Evolutionary conservation across 306 rosid species (phyloP), one percentile per base, ranked within the genome.

Genomic region (Castanea mollissima): DNA sequence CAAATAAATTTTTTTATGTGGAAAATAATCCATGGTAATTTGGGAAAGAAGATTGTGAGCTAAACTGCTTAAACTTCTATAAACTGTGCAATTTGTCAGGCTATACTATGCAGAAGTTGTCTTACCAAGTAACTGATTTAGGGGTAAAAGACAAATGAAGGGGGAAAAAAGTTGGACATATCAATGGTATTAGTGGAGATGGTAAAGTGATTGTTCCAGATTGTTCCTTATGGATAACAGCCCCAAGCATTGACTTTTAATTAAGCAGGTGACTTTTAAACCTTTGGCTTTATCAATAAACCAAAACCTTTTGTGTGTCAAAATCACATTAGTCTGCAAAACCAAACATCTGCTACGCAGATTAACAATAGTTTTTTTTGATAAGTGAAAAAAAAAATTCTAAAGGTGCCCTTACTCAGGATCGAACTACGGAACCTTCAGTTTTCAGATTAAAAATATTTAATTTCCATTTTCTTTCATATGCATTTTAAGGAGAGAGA

Each of bases 181-280:
- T 29, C 41, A 64, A 64, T 16, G 21, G 70, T 25, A 32, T 3
- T 18, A 8, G 23, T 55, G 59, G 9, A 63, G 46, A 35, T 25
- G 68, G 68, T 19, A 11, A 1, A 25, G 27, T 0, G 38, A 62
- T 19, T 27, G 35, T 25, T 25, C 27, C 27, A 25, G 27, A 25
- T 25, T 27, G 68, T 32, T 9, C 62, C 62, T 18, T 56, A 14
- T 12, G 8, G 46, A 64, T 64, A 41, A 5, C 46, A 64, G 15
- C 4, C 70, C 46, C 16, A 16, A 64, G 70, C 23, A 14, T 64
- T 44, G 60, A 19, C 7, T 56, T 9, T 32, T 35, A 38, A 74
- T 56, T 81, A 94, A 74, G 94, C 97, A 94, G 46, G 97, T 92
- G 64, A 92, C 97, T 90, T 91, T 91, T 87, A 94, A 79, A 69